phyloP scores from a whole-genome alignment of 2,329 filamentous ascomycete genomes.

The Pleomassaria siparia region DNA sequence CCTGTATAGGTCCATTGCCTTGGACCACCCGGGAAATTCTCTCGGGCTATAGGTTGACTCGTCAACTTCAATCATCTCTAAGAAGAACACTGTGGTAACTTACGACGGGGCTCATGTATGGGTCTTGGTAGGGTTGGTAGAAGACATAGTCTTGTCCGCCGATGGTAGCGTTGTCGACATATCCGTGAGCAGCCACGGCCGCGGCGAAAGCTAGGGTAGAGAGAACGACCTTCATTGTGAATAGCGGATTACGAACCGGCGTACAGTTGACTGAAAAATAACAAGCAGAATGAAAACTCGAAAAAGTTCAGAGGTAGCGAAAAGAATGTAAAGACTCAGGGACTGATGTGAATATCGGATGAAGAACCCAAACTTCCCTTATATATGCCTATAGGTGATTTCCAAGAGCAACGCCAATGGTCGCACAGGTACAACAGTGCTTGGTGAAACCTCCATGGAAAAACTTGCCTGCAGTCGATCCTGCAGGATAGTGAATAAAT shows the following conservation, averaged over 20 bases:
- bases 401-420: constrained; percentile 9
- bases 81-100: background rate
- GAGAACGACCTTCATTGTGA: constrained; percentile 37
- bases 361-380: background rate
- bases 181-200: constrained; percentile 37
- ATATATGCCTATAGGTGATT: background rate
- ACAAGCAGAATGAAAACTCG: background rate
- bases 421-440: constrained; percentile 15
- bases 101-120: constrained; percentile 29
- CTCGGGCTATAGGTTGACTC: constrained; percentile 36
- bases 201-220: constrained; percentile 30
- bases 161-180: constrained; percentile 40
- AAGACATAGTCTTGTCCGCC: constrained; percentile 32
- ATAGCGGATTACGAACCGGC: constrained; percentile 9
- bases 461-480: constrained; percentile 23
- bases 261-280: background rate
- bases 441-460: constrained; percentile 24
- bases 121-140: constrained; percentile 40
- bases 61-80: background rate
- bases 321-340: constrained; percentile 1
- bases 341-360: background rate
- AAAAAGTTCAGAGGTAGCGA: background rate
- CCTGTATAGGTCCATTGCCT: constrained; percentile 60
- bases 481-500: constrained; percentile 32
- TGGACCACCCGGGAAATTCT: constrained; percentile 61